A percentile compares a stretch with the other conserved stretches of the same genome.
Conservation (phyloP, 305 asterid species). For the Solanum aculeatissimum region DNA sequence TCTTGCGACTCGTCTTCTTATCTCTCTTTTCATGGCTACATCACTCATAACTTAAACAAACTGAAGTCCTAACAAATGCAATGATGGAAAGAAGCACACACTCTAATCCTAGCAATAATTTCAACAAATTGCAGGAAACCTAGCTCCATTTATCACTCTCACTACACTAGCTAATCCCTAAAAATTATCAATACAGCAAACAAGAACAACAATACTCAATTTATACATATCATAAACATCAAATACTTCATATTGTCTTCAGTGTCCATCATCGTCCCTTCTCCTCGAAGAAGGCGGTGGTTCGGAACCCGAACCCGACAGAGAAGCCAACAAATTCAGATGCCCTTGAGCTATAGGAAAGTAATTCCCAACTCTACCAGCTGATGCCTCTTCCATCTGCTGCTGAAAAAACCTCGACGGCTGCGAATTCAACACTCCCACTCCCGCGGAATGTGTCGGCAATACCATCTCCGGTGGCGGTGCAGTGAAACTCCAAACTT, state of each 20-base stretch:
- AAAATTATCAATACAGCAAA: neutral
- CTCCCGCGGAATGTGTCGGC: slow-evolving; percentile 11
- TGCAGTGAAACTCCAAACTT: slow-evolving; percentile 87
- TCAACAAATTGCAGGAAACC: neutral
- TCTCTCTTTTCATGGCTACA: neutral
- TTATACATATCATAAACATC: neutral
- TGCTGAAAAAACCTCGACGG: slow-evolving; percentile 65
- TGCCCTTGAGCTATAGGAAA: slow-evolving; percentile 88
- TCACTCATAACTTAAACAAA: neutral
- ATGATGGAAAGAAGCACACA: neutral
- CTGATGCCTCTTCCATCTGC: slow-evolving; percentile 75
- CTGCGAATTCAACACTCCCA: slow-evolving; percentile 8
- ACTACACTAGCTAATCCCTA: slow-evolving; percentile 1
- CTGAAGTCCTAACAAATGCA: neutral
- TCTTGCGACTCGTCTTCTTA: neutral
- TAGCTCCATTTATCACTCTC: neutral
- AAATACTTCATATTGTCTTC: slow-evolving; percentile 8
- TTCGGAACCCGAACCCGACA: slow-evolving; percentile 69
- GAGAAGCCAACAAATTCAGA: slow-evolving; percentile 78
- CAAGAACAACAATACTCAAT: neutral
- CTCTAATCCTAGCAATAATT: neutral
- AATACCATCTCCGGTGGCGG: slow-evolving; percentile 50
- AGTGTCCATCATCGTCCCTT: slow-evolving; percentile 54
- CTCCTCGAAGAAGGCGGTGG: slow-evolving; percentile 48
- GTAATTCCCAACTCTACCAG: slow-evolving; percentile 82